Evolutionary conservation across 345 rosid species (phyloP), one percentile per base, ranked within the genome.

Genomic region (Lagerstroemia speciosa): DNA sequence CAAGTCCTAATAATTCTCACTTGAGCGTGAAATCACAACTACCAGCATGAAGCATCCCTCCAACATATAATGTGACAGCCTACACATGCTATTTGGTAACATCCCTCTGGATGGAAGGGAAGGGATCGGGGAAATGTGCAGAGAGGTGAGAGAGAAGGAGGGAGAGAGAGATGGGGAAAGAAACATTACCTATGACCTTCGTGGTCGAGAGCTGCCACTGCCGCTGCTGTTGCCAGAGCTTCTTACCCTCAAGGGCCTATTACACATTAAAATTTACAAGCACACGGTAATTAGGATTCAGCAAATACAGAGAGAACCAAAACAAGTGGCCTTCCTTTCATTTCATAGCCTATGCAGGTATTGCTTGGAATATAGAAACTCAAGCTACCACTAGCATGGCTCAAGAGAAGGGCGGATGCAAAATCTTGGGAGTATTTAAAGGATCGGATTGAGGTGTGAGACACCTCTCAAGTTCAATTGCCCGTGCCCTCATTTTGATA

Each of bases 231-330:
- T 89, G 83, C 90, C 84, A 76, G 86, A 81, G 66, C 95, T 86
- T 82, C 90, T 84, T 73, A 92, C 93, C 76, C 92, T 82, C 78
- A 87, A 36, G 20, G 93, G 93, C 93, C 99, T 91, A 67, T 38
- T 43, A 62, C 16, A 32, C 11, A 31, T 33, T n/a, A 17, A 15
- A 5, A 38, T 38, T 7, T 5, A 22, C 57, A 52, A 5, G 55
- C 57, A 33, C 17, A 31, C 26, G 37, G 33, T 29, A 43, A 5
- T 58, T n/a, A 22, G 5, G 5, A 29, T 55, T 31, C 46, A 11
- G 10, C 7, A 22, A 24, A 45, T n/a, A 2, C 0, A n/a, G n/a
- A n/a, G n/a, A n/a, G n/a, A n/a, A n/a, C n/a, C n/a, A n/a, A n/a
- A n/a, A n/a, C n/a, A n/a, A n/a, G n/a, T n/a, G 43, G 43, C 7